Conservation (phyloP, 2,329 filamentous ascomycete genomes). For the Xenoacremonium recifei region DNA sequence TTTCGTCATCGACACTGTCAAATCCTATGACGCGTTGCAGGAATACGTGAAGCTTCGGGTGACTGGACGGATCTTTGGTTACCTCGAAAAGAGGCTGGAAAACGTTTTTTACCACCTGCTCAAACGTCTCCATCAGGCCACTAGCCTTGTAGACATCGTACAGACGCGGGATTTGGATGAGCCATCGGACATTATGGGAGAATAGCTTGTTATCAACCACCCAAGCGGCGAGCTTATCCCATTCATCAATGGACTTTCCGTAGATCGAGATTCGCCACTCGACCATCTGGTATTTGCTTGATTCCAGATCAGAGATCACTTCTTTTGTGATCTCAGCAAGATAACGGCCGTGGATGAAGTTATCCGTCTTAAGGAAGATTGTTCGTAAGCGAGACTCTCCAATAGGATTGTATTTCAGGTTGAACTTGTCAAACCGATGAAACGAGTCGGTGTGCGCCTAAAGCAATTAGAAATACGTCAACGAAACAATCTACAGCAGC, state of each 20-base stretch:
- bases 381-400: conserved; percentile 92
- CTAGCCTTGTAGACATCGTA: conserved; percentile 95
- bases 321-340: conserved; percentile 97
- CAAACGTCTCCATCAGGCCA: conserved; percentile 82
- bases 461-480: conserved; percentile 6
- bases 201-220: conserved; percentile 98
- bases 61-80: conserved; percentile 78
- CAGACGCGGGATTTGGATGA: conserved; percentile 90
- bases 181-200: conserved; percentile 95
- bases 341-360: conserved; percentile 94
- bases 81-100: conserved; percentile 95
- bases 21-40: conserved; percentile 94
- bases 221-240: conserved; percentile 97
- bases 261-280: conserved; percentile 99
- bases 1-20: conserved; percentile 97
- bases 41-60: conserved; percentile 93
- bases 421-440: conserved; percentile 99
- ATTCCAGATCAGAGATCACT: conserved; percentile 94
- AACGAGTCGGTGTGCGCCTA: conserved; percentile 96
- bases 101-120: conserved; percentile 86
- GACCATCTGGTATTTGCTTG: conserved; percentile 99
- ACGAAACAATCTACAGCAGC: neutral
- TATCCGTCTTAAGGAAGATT: conserved; percentile 99
- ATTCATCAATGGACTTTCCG: conserved; percentile 86
- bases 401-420: conserved; percentile 96